Percentiles rank a stretch among this genome's conserved stretches.
These are phyloP conservation scores for Stemphylium vesicarium DNA, from an alignment of 2,329 filamentous ascomycete genomes.

Conservation along the genomic window DNA sequence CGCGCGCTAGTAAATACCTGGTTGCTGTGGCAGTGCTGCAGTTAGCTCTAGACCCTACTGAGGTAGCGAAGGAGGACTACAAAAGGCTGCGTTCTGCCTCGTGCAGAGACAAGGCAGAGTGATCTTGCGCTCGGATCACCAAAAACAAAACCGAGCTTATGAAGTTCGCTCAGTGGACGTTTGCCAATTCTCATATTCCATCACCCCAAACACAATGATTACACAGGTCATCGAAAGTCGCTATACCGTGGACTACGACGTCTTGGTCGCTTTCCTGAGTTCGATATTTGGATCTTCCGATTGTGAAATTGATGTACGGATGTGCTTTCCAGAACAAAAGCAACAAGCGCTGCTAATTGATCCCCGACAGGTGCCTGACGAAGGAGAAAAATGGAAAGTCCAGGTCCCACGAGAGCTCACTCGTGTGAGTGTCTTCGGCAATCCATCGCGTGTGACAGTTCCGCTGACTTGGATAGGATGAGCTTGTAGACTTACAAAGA, in stretches of 20 bases:
- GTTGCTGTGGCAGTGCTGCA: neutral
- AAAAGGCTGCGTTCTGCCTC: neutral
- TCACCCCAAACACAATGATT: neutral
- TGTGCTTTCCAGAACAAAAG: neutral
- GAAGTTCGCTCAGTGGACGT: neutral
- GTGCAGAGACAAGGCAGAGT: neutral
- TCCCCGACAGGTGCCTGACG: neutral
- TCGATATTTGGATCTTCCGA: neutral
- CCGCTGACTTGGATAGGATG: neutral
- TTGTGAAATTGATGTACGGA: conserved; percentile 10
- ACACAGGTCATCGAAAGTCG: conserved; percentile 10
- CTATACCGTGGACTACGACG: conserved; percentile 10
- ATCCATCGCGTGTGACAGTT: neutral
- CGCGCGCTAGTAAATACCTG: neutral
- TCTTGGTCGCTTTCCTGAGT: conserved; percentile 3
- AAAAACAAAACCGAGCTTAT: neutral
- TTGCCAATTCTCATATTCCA: neutral
- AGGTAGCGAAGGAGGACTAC: neutral
- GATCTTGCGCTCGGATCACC: neutral
- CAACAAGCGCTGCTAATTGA: neutral
- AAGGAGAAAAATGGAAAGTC: conserved; percentile 14
- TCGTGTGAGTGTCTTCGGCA: neutral
- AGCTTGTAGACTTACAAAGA: conserved; percentile 6
- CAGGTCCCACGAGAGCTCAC: conserved; percentile 7
- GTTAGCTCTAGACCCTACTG: neutral